These are phyloP conservation scores for Pseudoscleropodium purum DNA, from an alignment of 225 moss, liverwort and hornwort genomes.

Conservation along the genomic window DNA sequence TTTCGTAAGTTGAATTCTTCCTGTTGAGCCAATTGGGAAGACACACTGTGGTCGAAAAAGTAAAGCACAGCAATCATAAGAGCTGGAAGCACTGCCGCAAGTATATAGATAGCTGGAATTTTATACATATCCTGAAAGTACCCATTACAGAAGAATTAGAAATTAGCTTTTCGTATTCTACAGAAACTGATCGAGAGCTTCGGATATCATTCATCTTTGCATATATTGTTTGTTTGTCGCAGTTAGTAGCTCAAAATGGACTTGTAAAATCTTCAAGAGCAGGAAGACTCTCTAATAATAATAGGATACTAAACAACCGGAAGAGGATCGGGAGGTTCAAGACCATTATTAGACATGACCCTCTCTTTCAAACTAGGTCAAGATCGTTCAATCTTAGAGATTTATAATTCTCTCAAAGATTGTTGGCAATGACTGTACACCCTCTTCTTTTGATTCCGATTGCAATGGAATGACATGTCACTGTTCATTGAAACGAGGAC, in stretches of 20 bases:
- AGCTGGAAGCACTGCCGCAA: conserved; percentile 59
- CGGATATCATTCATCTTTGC: neutral
- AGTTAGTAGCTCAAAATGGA: neutral
- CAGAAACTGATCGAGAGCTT: neutral
- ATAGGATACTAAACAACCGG: neutral
- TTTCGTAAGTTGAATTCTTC: conserved; percentile 66
- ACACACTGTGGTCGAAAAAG: conserved; percentile 78
- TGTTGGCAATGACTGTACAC: neutral
- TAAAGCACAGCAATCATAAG: conserved; percentile 68
- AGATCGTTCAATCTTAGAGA: neutral
- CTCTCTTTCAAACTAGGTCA: neutral
- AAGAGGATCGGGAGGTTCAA: neutral
- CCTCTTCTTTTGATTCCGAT: neutral
- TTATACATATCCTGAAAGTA: conserved; percentile 54
- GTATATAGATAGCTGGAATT: conserved; percentile 43
- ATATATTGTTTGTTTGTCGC: neutral
- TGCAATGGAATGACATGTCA: neutral
- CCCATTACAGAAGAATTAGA: neutral
- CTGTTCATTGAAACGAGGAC: neutral
- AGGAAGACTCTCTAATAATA: neutral
- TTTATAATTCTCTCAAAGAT: neutral
- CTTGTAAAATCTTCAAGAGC: neutral
- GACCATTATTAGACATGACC: neutral
- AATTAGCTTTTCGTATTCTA: neutral
- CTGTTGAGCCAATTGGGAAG: conserved; percentile 75